phyloP scores from a whole-genome alignment of 495 filamentous ascomycete genomes.

The Aspergillus steynii region DNA sequence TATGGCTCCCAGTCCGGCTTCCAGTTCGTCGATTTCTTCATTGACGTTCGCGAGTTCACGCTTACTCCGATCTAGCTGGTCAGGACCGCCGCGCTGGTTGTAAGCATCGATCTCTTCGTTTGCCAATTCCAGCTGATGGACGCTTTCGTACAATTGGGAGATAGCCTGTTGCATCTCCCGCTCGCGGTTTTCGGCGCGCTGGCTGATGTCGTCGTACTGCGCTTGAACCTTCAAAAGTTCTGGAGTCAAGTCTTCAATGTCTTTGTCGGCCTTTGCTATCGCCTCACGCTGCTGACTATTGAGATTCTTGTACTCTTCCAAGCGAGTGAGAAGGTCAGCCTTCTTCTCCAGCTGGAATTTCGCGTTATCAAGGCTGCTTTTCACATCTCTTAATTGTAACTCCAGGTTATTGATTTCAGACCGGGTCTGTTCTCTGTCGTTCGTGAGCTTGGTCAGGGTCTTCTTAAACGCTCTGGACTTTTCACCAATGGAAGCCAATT shows the following conservation, averaged over 20 bases:
- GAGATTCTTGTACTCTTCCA: constrained; percentile 70
- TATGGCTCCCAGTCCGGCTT: constrained; percentile 66
- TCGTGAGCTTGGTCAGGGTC: constrained; percentile 59
- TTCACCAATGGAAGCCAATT: constrained; percentile 67
- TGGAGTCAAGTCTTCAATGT: constrained; percentile 69
- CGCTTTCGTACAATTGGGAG: constrained; percentile 66
- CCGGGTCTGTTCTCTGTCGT: constrained; percentile 70
- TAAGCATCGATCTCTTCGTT: constrained; percentile 81
- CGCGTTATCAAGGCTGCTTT: constrained; percentile 65
- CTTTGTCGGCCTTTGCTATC: constrained; percentile 64
- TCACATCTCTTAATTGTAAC: constrained; percentile 66
- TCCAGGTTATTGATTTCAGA: constrained; percentile 68
- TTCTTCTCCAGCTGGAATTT: constrained; percentile 78
- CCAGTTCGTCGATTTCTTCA: constrained; percentile 61
- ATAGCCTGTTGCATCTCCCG: constrained; percentile 71
- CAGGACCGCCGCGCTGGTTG: constrained; percentile 70
- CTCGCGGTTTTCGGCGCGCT: constrained; percentile 70
- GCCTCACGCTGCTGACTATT: constrained; percentile 66
- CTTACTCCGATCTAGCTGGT: constrained; percentile 67
- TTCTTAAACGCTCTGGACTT: constrained; percentile 62
- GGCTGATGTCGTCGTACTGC: constrained; percentile 70
- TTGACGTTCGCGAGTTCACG: constrained; percentile 68
- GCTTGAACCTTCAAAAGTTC: constrained; percentile 71
- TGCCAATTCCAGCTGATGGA: constrained; percentile 72
- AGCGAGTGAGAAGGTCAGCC: constrained; percentile 59